Base-by-base conservation (phyloP, 148 eudicot species). In the Euryodendron excelsum region DNA sequence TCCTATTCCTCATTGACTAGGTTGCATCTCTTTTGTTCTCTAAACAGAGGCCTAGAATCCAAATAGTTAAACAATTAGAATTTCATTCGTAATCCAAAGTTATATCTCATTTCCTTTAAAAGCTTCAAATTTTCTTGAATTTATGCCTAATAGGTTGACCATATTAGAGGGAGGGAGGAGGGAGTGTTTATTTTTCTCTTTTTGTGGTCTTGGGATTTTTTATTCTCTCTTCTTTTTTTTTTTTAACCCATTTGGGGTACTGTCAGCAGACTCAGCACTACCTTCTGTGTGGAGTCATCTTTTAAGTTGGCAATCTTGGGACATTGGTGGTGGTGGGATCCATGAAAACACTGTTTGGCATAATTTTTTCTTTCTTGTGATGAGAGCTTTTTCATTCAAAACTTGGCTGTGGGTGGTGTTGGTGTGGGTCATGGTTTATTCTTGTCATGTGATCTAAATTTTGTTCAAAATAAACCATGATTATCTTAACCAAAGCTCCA, bases 311-410 rank as follows among this genome's bases (percentile, higher is more conserved):
- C 30, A 53, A 63, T n/a, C 30, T 58, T 36, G 66, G 68, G 55
- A 61, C 39, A 75, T 14, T 60, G 55, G 67, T 59, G 77, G 66
- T 74, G 69, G 63, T 72, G 76, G 68, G 78, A 75, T 58, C 65
- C 77, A 56, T 74, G 66, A 74, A 74, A 74, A 66, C 65, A 58
- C 23, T 55, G 31, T 34, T n/a, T n/a, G 47, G 5, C 20, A n/a
- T 61, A 25, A 58, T 20, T 8, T 4, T 52, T 31, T 72, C 75
- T 72, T 72, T 33, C 27, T 6, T 33, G 27, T 53, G 65, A 36
- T 74, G 62, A 74, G 77, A 58, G 50, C 77, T 58, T 23, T 58
- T 58, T 37, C 0, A 14, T 73, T 56, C n/a, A 56, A 56, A 73
- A 37, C 65, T 53, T 31, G 44, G 39, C 75, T 70, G 13, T 47